Base-by-base conservation (phyloP, 176 grass and related monocot species). In the Lolium multiflorum region DNA sequence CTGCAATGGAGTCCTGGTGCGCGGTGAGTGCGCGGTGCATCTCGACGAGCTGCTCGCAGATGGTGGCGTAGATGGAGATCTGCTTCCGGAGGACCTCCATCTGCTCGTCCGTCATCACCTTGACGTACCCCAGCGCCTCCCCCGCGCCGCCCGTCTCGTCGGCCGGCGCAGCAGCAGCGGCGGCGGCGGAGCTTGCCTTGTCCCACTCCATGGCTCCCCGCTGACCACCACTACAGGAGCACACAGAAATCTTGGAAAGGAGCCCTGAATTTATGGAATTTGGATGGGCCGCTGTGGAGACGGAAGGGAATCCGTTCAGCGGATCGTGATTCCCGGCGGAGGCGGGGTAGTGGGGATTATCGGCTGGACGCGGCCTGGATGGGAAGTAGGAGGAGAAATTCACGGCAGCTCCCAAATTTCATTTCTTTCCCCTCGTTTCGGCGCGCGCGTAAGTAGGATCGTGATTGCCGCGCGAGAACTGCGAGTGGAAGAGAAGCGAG, bases 11-110 rank as follows among this genome's bases (percentile, higher is more conserved):
- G 74, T 98, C 93, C 84, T 96, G 93, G 73, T 94, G 96, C 7
- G 89, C 92, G 43, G 92, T 92, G 71, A 94, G 75, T 37, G 93
- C 76, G 74, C 91, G 91, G 84, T 98, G 96, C 96, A 98, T 98
- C 76, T 98, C 96, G 61, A 96, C 94, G 48, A 98, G 91, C 81
- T 94, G 90, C 84, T 98, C 96, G 84, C 96, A 98, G 69, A 98
- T 98, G 78, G 94, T 92, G 79, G 96, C 92, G 84, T 98, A 98
- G 88, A 97, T 89, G 89, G 95, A 94, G 87, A 97, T 97, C 91
- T 97, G 95, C 83, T 93, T 94, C 21, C 95, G 92, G 79, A 97
- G 95, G 67, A 93, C 89, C 90, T 97, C 95, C 92, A 97, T 94
- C 86, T 97, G 95, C 64, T 93, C 95, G 76, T 97, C 95, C 7